Evolutionary conservation across 768 basidiomycete species (phyloP).

Genomic region (Guyanaporus albipodus): DNA sequence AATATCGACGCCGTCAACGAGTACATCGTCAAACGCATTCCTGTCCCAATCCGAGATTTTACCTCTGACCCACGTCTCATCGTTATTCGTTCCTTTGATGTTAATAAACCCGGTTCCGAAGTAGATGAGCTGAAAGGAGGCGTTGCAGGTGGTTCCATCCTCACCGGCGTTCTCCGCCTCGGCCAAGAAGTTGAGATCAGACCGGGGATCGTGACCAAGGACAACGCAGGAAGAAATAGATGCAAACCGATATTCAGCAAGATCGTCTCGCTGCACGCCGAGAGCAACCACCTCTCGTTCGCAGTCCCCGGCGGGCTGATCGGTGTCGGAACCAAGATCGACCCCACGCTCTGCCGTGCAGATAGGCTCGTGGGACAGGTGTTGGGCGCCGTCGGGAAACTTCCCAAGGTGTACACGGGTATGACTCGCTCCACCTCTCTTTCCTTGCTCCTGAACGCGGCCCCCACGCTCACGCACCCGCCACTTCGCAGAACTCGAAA

Average conservation of each 20-base stretch:
- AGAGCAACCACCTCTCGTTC: conserved; percentile 90
- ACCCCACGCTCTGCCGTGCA: conserved; percentile 94
- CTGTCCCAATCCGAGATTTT: conserved; percentile 93
- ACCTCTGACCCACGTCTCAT: conserved; percentile 88
- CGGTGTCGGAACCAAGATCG: conserved; percentile 96
- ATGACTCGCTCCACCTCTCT: background rate
- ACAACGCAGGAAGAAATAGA: conserved; percentile 79
- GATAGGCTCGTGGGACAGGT: conserved; percentile 97
- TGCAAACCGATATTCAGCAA: conserved; percentile 92
- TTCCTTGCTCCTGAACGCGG: background rate
- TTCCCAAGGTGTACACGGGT: conserved; percentile 93
- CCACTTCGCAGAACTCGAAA: conserved; percentile 67
- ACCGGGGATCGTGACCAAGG: conserved; percentile 96
- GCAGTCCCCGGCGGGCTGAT: conserved; percentile 98
- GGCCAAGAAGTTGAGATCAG: conserved; percentile 96
- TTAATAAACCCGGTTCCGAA: conserved; percentile 98
- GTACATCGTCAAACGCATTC: conserved; percentile 95
- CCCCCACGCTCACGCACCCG: too few species aligned
- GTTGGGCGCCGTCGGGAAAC: conserved; percentile 88
- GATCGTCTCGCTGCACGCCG: conserved; percentile 91
- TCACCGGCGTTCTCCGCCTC: conserved; percentile 85
- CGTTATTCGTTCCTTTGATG: conserved; percentile 98
- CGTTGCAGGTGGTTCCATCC: conserved; percentile 95
- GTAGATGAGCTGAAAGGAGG: conserved; percentile 97
- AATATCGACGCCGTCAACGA: conserved; percentile 99